Evolutionary conservation across 2,329 filamentous ascomycete genomes (phyloP).

Genomic region (Fusarium subglutinans): DNA sequence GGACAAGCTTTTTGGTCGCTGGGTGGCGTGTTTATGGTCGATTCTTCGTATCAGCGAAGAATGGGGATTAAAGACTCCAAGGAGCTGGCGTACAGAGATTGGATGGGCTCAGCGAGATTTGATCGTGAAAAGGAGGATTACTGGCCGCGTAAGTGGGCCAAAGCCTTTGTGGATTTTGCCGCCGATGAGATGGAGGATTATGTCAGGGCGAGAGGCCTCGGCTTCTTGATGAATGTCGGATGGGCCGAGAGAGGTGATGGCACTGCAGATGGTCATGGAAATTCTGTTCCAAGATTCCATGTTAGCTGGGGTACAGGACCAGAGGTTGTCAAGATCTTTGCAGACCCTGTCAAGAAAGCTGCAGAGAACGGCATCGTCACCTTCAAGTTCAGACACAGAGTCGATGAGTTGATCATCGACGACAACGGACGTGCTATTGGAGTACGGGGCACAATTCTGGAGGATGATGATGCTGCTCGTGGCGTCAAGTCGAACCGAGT

Average conservation of each 20-base stretch:
- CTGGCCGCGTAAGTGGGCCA: slow-evolving; percentile 70
- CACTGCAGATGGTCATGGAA: slow-evolving; percentile 65
- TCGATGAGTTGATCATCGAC: slow-evolving; percentile 66
- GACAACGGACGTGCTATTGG: slow-evolving; percentile 62
- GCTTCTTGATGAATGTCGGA: slow-evolving; percentile 63
- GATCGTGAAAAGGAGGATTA: slow-evolving; percentile 64
- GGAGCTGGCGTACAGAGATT: slow-evolving; percentile 67
- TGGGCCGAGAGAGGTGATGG: slow-evolving; percentile 71
- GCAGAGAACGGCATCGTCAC: slow-evolving; percentile 62
- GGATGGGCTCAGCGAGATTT: slow-evolving; percentile 66
- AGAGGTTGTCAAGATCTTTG: slow-evolving; percentile 66
- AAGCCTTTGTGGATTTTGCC: slow-evolving; percentile 71
- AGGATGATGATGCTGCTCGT: slow-evolving; percentile 59
- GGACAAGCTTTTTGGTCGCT: slow-evolving; percentile 73
- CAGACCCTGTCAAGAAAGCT: slow-evolving; percentile 63
- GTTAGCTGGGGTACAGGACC: slow-evolving; percentile 70
- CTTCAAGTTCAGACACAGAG: slow-evolving; percentile 65
- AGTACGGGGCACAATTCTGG: slow-evolving; percentile 63
- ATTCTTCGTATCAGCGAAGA: slow-evolving; percentile 65
- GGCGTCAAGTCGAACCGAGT: slow-evolving; percentile 62
- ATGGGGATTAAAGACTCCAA: slow-evolving; percentile 67
- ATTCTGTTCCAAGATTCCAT: slow-evolving; percentile 71
- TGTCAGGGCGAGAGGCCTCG: slow-evolving; percentile 61
- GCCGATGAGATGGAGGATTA: slow-evolving; percentile 67
- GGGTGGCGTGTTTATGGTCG: slow-evolving; percentile 68